Percentiles rank a stretch among this genome's conserved stretches.
These are phyloP conservation scores for Glycine latifolia DNA, from an alignment of 306 rosid genomes.

Conservation along the genomic window DNA sequence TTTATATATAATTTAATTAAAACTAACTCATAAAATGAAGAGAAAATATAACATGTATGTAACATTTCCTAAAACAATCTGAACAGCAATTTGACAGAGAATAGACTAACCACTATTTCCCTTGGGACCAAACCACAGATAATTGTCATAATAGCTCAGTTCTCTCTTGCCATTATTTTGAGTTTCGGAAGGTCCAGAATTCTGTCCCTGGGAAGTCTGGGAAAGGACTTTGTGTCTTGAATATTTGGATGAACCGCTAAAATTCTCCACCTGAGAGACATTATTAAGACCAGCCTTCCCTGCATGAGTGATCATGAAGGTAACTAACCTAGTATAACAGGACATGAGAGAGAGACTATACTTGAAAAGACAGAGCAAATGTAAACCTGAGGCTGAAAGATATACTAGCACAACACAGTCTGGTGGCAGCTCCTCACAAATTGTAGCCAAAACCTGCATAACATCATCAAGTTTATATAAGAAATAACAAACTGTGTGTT, in stretches of 20 bases:
- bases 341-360: constrained; percentile 24
- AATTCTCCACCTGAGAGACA: constrained; percentile 59
- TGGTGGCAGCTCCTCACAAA: constrained; percentile 92
- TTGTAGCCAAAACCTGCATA: constrained; percentile 90
- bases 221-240: constrained; percentile 63
- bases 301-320: constrained; percentile 56
- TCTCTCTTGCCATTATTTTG: constrained; percentile 70
- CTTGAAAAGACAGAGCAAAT: constrained; percentile 41
- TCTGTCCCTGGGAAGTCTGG: constrained; percentile 62
- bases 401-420: constrained; percentile 86
- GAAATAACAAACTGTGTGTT: constrained; percentile 32
- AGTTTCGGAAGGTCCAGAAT: constrained; percentile 60
- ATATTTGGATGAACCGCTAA: constrained; percentile 69
- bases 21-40: constrained; percentile 35
- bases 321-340: constrained; percentile 52
- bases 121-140: constrained; percentile 91
- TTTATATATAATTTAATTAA: constrained; percentile 12
- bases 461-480: constrained; percentile 47
- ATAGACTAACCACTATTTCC: constrained; percentile 73
- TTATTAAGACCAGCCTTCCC: constrained; percentile 71
- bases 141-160: constrained; percentile 65
- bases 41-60: background rate
- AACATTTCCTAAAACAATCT: constrained; percentile 30
- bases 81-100: constrained; percentile 37
- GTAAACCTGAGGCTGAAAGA: constrained; percentile 90